phyloP scores from a whole-genome alignment of 2,329 filamentous ascomycete genomes.

The Pseudogymnoascus sp. region DNA sequence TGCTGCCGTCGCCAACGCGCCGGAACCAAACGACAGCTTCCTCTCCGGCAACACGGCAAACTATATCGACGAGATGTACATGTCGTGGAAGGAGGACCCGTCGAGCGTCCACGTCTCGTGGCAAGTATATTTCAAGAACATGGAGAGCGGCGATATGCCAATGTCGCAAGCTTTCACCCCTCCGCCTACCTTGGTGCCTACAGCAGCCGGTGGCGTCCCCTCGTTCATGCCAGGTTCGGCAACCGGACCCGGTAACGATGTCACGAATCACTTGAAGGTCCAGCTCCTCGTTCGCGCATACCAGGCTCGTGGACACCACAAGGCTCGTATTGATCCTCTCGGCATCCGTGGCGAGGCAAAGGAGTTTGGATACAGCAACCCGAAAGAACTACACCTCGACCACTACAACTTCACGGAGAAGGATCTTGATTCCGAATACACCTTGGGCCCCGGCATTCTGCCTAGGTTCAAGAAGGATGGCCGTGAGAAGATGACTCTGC shows the following conservation, averaged over 20 bases:
- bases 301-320: slow-evolving; percentile 96
- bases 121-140: slow-evolving; percentile 99
- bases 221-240: slow-evolving; percentile 60
- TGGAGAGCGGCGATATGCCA: slow-evolving; percentile 97
- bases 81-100: slow-evolving; percentile 92
- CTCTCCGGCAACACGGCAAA: slow-evolving; percentile 93
- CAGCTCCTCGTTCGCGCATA: slow-evolving; percentile 95
- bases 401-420: slow-evolving; percentile 94
- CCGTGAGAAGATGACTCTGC: slow-evolving; percentile 90
- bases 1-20: slow-evolving; percentile 45
- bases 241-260: slow-evolving; percentile 63
- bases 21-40: slow-evolving; percentile 90
- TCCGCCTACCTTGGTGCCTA: slow-evolving; percentile 82
- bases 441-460: slow-evolving; percentile 86
- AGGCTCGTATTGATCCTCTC: slow-evolving; percentile 92
- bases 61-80: slow-evolving; percentile 99
- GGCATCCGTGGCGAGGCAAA: slow-evolving; percentile 81
- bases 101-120: slow-evolving; percentile 93
- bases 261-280: slow-evolving; percentile 95
- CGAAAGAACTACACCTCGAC: slow-evolving; percentile 85
- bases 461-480: slow-evolving; percentile 84
- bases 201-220: slow-evolving; percentile 68
- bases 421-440: slow-evolving; percentile 87
- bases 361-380: slow-evolving; percentile 76
- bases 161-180: slow-evolving; percentile 95